These are phyloP conservation scores for Claviceps humidiphila DNA, from an alignment of 2,329 filamentous ascomycete genomes.

Conservation along the genomic window DNA sequence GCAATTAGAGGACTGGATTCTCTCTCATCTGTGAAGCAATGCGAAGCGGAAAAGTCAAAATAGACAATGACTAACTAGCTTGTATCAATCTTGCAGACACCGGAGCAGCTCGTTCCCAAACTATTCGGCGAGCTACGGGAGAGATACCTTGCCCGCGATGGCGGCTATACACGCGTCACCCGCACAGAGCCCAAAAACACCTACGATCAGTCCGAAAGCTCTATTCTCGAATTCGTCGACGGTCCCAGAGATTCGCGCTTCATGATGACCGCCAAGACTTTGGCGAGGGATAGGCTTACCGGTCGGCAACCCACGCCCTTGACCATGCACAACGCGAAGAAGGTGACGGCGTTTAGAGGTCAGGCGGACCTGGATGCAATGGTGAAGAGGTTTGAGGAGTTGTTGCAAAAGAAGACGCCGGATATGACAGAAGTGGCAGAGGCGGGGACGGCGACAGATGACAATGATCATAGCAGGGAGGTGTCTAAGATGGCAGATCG, in stretches of 20 bases:
- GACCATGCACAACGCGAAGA: constrained; percentile 65
- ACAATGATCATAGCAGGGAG: constrained; percentile 8
- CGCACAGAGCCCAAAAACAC: constrained; percentile 79
- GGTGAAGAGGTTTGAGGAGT: constrained; percentile 31
- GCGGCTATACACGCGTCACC: constrained; percentile 90
- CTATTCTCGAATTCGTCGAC: constrained; percentile 90
- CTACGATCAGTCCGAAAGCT: constrained; percentile 73
- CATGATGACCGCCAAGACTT: constrained; percentile 76
- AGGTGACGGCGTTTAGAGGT: constrained; percentile 71
- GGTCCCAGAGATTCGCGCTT: constrained; percentile 89
- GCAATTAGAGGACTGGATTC: not conserved
- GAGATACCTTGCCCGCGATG: constrained; percentile 67
- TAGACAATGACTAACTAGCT: not conserved
- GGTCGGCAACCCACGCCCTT: constrained; percentile 51
- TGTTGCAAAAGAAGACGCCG: constrained; percentile 7
- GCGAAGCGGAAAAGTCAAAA: too few species aligned
- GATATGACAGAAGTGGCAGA: not conserved
- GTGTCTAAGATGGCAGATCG: constrained; percentile 12
- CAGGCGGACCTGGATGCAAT: constrained; percentile 53
- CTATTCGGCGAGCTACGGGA: constrained; percentile 71
- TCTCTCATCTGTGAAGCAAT: not conserved
- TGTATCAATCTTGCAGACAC: constrained; percentile 35
- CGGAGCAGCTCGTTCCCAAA: constrained; percentile 62
- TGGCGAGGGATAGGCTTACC: constrained; percentile 49
- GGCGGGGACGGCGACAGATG: constrained; percentile 6